phyloP scores from a whole-genome alignment of 495 filamentous ascomycete genomes.

The Margaritispora aquatica region DNA sequence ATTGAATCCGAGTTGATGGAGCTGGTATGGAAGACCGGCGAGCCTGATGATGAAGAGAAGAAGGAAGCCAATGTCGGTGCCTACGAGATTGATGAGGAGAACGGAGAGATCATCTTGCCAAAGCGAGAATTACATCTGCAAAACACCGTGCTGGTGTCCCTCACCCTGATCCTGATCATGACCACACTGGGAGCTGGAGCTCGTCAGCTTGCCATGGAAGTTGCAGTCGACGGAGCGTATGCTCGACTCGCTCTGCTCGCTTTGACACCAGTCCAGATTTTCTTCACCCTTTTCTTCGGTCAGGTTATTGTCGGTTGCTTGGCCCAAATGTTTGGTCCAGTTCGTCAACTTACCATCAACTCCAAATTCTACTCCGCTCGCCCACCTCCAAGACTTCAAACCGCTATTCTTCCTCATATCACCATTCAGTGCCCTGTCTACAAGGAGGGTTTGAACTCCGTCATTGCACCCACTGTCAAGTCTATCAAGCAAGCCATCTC shows the following conservation, averaged over 20 bases:
- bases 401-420: conserved; percentile 52
- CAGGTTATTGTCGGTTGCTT: conserved; percentile 70
- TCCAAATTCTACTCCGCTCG: conserved; percentile 73
- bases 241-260: conserved; percentile 54
- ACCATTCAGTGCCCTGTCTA: conserved; percentile 70
- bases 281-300: conserved; percentile 73
- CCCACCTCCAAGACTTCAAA: conserved; percentile 51
- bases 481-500: conserved; percentile 69
- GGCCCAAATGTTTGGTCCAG: conserved; percentile 67
- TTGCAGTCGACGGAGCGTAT: conserved; percentile 55
- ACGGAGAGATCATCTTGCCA: conserved; percentile 55
- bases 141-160: conserved; percentile 59
- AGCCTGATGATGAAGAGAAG: conserved; percentile 44
- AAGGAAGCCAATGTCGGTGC: conserved; percentile 34
- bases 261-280: conserved; percentile 63
- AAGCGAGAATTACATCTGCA: conserved; percentile 57
- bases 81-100: conserved; percentile 64
- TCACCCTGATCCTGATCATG: conserved; percentile 57
- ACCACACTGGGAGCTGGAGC: conserved; percentile 60
- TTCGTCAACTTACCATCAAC: conserved; percentile 64
- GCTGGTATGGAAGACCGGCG: conserved; percentile 58
- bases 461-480: conserved; percentile 62
- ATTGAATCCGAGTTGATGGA: conserved; percentile 73
- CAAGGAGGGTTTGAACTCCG: conserved; percentile 59
- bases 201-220: conserved; percentile 60